Conservation (phyloP, 75 land plant genomes). For the Chamaecyparis obtusa region DNA sequence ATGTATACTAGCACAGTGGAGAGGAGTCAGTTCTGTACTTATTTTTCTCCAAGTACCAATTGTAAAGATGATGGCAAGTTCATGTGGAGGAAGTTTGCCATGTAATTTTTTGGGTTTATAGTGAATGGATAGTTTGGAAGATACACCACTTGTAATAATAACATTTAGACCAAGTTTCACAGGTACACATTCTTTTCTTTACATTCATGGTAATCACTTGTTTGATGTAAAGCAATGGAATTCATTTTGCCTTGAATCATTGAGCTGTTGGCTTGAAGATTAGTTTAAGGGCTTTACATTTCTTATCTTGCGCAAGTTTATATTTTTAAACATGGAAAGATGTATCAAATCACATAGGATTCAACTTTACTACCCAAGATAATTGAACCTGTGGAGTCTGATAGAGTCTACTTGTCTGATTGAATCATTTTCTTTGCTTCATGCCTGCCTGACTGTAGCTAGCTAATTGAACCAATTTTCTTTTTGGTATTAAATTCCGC, state of each 20-base stretch:
- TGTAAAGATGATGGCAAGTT: constrained; percentile 6
- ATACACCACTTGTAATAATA: neutral
- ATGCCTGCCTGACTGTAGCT: neutral
- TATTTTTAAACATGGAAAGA: constrained; percentile 3
- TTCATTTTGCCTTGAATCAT: neutral
- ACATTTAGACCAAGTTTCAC: neutral
- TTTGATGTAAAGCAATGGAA: constrained; percentile 1
- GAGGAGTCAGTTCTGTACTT: neutral
- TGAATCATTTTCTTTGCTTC: neutral
- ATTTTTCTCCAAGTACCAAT: neutral
- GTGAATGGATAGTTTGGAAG: constrained; percentile 8
- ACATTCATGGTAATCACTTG: neutral
- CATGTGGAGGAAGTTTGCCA: neutral
- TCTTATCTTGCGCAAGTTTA: no score
- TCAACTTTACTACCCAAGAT: neutral
- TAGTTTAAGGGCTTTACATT: neutral
- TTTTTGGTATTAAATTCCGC: neutral
- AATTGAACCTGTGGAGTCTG: neutral
- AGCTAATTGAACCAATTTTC: neutral
- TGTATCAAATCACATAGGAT: neutral
- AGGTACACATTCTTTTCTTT: constrained; percentile 11
- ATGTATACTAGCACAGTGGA: neutral
- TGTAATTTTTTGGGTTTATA: constrained; percentile 5
- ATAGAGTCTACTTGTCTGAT: neutral
- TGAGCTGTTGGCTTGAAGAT: neutral